Base-by-base conservation (phyloP, 108 stramenopile species). In the Nitzschia inconspicua region DNA sequence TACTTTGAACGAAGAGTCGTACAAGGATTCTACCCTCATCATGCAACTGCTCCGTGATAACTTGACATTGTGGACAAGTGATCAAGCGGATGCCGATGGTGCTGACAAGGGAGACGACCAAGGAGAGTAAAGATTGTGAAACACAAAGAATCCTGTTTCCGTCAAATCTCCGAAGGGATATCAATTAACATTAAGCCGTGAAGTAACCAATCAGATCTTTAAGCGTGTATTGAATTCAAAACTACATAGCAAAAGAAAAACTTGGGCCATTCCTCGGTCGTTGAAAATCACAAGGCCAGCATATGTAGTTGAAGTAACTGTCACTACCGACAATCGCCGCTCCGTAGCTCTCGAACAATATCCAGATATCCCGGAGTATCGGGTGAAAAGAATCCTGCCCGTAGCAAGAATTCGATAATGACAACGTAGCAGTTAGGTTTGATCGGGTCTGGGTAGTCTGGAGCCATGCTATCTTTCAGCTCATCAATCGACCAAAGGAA, bases 21-120 rank as follows among this genome's bases (percentile, higher is more conserved):
- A 99, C 96, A 99, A 99, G 95, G 99, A 99, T 75, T 97, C 97
- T 5, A 99, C 99, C 11, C 91, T 99, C 54, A 99, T 99, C 81
- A 99, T 99, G 99, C 99, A 99, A 82, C 75, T 99, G 46, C 82
- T 99, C 31, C 79, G 99, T 42, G 99, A 99, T 75, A 99, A 99
- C 98, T 79, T 99, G 60, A 99, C 99, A 9, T 73, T 99, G 69
- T 99, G 99, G 99, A 99, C 99, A 16, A 82, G 78, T 24, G 99
- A 99, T 61, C 95, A 96, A 63, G 93, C 92, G 30, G 94, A 85
- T 34, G 91, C 77, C 40, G 91, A 73, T 36, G 87, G 80, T 24
- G 89, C 65, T 23, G 89, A 80, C 42, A 88, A 80, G 13, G 80
- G 53, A 28, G 78, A 80, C 35, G 72, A 74, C 4, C 16, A 31